Base-by-base conservation (phyloP, 176 grass and related monocot species). In the Elaeis guineensis region DNA sequence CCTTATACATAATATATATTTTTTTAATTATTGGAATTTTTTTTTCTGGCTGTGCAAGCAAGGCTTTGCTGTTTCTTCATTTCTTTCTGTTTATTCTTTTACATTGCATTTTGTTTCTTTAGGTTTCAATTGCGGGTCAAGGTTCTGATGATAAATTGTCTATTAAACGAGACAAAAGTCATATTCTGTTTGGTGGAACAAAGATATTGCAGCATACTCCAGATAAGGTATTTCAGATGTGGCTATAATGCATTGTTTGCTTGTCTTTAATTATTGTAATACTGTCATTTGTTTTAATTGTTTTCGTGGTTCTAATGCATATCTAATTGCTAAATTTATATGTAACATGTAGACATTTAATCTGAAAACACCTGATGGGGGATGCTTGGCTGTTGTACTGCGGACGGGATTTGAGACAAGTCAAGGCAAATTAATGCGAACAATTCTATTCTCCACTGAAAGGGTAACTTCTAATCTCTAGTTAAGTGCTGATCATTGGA, bases 391-490 rank as follows among this genome's bases (percentile, higher is more conserved):
- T 70, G 91, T 83, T 80, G 93, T 98, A 60, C 70, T 98, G 72
- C 88, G 93, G 58, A 98, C 93, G 62, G 93, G 93, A 79, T 98
- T 98, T 73, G 93, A 98, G 88, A 98, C 93, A 58, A 98, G 88
- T 64, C 93, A 98, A 79, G 93, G 93, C 52, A 98, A 98, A 74
- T 73, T 98, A 75, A 98, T 98, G 93, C 72, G 93, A 80, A 98
- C 93, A 32, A 98, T 98, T 26, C 83, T 98, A 72, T 98, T 98
- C 85, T 98, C 93, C 51, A 98, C 93, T 59, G 93, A 98, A 57
- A 92, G 93, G 78, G 93, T 98, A 98, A 83, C 29, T 59, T 61
- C 22, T 73, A 57, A 66, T 82, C 24, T 35, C 44, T 55, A 48
- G 44, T 75, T 19, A 64, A 68, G 55, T 62, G 70, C 22, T 23